A percentile compares a stretch with the other conserved stretches of the same genome.
These are phyloP conservation scores for Hanseniaspora taiwanica DNA, from an alignment of 805 yeast species.

Conservation along the genomic window DNA sequence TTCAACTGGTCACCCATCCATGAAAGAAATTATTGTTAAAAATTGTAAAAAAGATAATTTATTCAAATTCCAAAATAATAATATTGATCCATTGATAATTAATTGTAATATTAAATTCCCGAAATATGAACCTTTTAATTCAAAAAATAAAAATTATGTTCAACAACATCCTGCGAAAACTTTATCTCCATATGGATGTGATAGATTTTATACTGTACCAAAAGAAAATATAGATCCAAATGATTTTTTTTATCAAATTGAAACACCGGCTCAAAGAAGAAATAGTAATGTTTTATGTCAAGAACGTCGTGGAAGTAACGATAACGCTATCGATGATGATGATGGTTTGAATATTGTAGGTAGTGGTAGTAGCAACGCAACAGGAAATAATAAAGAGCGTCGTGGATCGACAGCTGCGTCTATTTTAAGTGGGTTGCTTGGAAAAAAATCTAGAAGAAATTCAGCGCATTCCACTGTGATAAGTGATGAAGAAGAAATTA, in stretches of 20 bases:
- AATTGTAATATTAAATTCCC: constrained; percentile 20
- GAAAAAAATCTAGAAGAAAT: neutral
- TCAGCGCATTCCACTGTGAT: neutral
- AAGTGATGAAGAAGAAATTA: too few relatives aligned
- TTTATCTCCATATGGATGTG: constrained; percentile 22
- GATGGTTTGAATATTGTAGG: too few relatives aligned
- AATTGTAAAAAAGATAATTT: constrained; percentile 48
- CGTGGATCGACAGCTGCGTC: neutral
- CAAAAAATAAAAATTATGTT: constrained; percentile 1
- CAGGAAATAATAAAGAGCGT: neutral
- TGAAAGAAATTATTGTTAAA: constrained; percentile 45
- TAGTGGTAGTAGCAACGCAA: too few relatives aligned
- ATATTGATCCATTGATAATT: constrained; percentile 16
- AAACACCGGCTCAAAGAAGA: too few relatives aligned
- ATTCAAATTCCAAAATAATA: constrained; percentile 34
- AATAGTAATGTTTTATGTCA: too few relatives aligned
- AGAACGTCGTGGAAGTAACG: too few relatives aligned
- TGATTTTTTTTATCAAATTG: neutral
- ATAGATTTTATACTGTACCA: constrained; percentile 10
- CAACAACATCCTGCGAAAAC: constrained; percentile 3
- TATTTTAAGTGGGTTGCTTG: neutral
- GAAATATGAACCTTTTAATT: constrained; percentile 10
- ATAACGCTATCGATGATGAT: too few relatives aligned
- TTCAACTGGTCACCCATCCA: constrained; percentile 29
- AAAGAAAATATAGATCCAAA: neutral